Base-by-base conservation (phyloP, 2,329 filamentous ascomycete genomes). In the Ceratocystis lukuohia region DNA sequence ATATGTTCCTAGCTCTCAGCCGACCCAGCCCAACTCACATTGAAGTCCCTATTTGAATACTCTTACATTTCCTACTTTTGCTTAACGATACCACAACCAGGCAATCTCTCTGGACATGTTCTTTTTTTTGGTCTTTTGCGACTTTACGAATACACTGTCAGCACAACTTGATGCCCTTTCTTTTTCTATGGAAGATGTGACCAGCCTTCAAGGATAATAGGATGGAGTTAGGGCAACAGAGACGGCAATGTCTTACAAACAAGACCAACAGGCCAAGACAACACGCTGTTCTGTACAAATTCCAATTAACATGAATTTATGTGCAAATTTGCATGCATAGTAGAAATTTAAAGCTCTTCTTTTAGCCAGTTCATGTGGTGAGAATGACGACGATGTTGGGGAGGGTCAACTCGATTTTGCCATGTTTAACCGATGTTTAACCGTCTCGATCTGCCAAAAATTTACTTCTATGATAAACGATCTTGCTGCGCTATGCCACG, bases 401-500 rank as follows among this genome's bases (percentile, higher is more conserved):
- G 46, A 48, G 5, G 17, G n/a, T n/a, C 45, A 48, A 10, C 17
- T n/a, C 20, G 25, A 37, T 3, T 59, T 30, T 37, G 28, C 12
- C 28, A 61, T 50, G 62, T 69, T 69, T 69, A 67, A 25, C 69
- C 65, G 53, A 12, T 41, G 48, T 69, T 68, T 67, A 68, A 25
- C 66, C 68, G 33, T 41, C 5, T 28, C 48, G 22, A 25, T 68
- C 67, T 64, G 63, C 65, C 65, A 69, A 69, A 69, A 69, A 69
- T 69, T 69, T 65, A 45, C 68, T 66, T 37, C 63, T 68, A 59
- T 66, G 59, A 63, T 25, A 28, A 41, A 10, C 53, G 56, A 59
- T 25, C 30, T 59, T 28, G 48, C 33, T 22, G 44, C 67, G 50
- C 50, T 65, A 50, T 15, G 28, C n/a, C 41, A 62, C 8, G 3